Percentiles rank a stretch among this genome's conserved stretches.
phyloP scores from a whole-genome alignment of 2,329 filamentous ascomycete genomes.

The Colletotrichum musae region DNA sequence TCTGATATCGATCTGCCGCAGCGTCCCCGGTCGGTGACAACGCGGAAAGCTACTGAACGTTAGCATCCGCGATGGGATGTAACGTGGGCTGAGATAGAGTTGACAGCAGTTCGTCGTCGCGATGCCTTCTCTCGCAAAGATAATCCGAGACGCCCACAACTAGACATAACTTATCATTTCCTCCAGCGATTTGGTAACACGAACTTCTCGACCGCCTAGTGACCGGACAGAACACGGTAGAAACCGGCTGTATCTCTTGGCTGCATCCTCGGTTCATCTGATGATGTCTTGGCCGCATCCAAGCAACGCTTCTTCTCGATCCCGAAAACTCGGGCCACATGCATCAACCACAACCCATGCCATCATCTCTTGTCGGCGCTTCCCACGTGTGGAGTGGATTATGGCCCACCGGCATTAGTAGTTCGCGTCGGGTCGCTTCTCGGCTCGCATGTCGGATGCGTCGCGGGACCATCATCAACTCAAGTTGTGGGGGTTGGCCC shows the following conservation, averaged over 20 bases:
- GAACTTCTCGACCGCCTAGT: background rate
- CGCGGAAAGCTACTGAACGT: too few relatives aligned
- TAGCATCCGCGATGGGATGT: background rate
- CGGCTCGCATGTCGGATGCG: constrained; percentile 38
- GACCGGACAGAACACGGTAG: background rate
- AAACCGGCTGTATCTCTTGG: background rate
- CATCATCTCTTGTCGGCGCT: background rate
- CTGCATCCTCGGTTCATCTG: background rate
- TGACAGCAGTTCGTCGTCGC: too few relatives aligned
- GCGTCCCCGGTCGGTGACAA: too few relatives aligned
- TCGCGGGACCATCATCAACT: constrained; percentile 5
- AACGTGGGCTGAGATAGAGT: background rate
- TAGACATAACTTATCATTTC: too few relatives aligned
- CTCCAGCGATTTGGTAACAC: background rate
- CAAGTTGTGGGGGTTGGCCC: constrained; percentile 20
- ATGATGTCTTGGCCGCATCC: background rate
- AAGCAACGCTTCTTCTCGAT: background rate
- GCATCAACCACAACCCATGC: background rate
- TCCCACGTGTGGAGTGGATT: constrained; percentile 32
- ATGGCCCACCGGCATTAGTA: background rate
- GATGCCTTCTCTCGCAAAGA: too few relatives aligned
- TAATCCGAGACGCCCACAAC: too few relatives aligned
- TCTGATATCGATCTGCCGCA: background rate
- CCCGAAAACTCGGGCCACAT: background rate
- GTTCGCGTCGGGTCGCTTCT: constrained; percentile 36